phyloP scores from a whole-genome alignment of 257 asterid species.

The Solanum peruvianum region DNA sequence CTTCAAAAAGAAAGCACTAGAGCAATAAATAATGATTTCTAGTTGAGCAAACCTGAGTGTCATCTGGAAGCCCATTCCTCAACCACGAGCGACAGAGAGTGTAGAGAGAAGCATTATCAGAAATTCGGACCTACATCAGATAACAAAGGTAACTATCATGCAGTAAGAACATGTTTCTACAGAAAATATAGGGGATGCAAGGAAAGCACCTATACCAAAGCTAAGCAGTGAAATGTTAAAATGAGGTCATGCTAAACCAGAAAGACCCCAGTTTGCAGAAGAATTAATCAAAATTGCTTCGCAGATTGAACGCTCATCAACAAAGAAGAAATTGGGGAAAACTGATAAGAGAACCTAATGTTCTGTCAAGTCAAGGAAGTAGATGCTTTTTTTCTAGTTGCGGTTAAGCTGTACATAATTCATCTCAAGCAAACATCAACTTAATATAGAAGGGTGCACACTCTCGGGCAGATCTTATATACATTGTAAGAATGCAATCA shows the following conservation, averaged over 20 bases:
- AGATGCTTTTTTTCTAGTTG: not conserved
- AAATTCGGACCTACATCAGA: slow-evolving; percentile 46
- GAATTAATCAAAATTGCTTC: not conserved
- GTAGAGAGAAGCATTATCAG: slow-evolving; percentile 61
- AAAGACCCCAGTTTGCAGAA: not conserved
- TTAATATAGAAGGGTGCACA: not conserved
- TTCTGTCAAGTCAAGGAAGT: not conserved
- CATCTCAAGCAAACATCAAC: not conserved
- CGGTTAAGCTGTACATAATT: not conserved
- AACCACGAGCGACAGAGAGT: slow-evolving; percentile 82
- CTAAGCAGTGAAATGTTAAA: not conserved
- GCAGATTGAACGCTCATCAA: not conserved
- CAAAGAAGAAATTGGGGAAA: not conserved
- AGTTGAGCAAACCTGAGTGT: slow-evolving; percentile 49
- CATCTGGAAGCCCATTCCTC: slow-evolving; percentile 68
- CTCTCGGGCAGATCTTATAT: not conserved
- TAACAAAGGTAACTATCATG: not conserved
- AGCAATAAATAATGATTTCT: not conserved
- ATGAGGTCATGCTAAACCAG: not conserved
- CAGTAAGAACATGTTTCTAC: not conserved
- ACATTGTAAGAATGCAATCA: not conserved
- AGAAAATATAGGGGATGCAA: not conserved
- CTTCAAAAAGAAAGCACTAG: not conserved
- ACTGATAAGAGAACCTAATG: not conserved
- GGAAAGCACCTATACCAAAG: not conserved